These are phyloP conservation scores for Aspergillus floridensis DNA, from an alignment of 2,329 filamentous ascomycete species.

Conservation along the genomic window DNA sequence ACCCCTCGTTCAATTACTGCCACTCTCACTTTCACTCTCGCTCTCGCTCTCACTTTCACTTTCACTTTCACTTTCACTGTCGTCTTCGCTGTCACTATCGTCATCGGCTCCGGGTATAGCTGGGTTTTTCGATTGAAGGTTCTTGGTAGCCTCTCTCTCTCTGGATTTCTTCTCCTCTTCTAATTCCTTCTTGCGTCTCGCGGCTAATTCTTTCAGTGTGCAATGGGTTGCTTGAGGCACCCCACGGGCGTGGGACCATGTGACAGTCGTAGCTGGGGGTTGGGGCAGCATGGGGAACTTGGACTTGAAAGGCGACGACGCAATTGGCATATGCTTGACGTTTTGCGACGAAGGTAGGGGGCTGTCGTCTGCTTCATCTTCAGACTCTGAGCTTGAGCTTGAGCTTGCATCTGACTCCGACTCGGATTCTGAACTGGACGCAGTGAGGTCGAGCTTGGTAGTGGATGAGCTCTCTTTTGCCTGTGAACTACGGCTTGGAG, in stretches of 20 bases:
- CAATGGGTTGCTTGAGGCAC: not conserved
- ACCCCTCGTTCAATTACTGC: not conserved
- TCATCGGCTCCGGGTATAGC: constrained; percentile 9
- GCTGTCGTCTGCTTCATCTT: constrained; percentile 6
- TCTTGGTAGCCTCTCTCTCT: not conserved
- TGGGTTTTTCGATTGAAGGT: not conserved
- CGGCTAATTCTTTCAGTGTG: constrained; percentile 7
- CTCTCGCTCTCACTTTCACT: constrained; percentile 15
- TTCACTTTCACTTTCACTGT: constrained; percentile 14
- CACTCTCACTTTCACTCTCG: constrained; percentile 6
- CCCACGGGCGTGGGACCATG: constrained; percentile 2
- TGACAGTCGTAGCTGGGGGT: not conserved
- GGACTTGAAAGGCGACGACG: not conserved
- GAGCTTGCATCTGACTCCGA: constrained; percentile 1
- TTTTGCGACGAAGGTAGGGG: not conserved
- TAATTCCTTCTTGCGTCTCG: constrained; percentile 10
- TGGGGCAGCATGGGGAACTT: not conserved
- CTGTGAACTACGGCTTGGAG: not conserved
- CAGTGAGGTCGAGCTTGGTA: not conserved
- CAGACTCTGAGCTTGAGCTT: constrained; percentile 1
- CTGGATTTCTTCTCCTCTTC: constrained; percentile 4
- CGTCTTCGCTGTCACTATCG: constrained; percentile 14
- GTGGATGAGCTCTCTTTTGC: not conserved
- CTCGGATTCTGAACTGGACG: constrained; percentile 8
- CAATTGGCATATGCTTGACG: not conserved